Conservation (phyloP, 495 filamentous ascomycete species). For the Aspergillus sparsus region DNA sequence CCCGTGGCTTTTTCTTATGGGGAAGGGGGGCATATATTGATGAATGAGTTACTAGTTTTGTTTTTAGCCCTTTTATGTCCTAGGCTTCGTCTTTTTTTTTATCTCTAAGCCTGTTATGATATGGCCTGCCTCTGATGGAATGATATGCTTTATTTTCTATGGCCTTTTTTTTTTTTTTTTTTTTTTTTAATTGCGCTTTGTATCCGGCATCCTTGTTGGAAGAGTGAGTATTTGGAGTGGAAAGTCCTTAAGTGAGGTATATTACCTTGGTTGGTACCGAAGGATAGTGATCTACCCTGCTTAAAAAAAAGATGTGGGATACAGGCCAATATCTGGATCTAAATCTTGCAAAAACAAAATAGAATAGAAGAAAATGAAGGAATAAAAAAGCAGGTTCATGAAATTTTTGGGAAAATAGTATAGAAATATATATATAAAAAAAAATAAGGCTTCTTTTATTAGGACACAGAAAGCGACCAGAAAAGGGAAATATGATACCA, state of each 20-base stretch:
- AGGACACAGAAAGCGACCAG: conserved; percentile 38
- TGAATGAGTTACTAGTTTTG: conserved; percentile 17
- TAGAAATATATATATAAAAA: conserved; percentile 23
- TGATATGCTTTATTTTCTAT: conserved; percentile 23
- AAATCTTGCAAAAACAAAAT: not conserved
- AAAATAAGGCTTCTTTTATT: conserved; percentile 41
- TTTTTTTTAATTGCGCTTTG: conserved; percentile 23
- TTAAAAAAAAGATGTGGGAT: too few species aligned
- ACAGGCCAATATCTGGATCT: not conserved
- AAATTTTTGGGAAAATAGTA: conserved; percentile 20
- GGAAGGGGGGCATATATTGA: conserved; percentile 24
- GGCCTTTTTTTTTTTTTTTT: conserved; percentile 20
- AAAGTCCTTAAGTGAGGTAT: too few species aligned
- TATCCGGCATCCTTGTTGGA: conserved; percentile 34
- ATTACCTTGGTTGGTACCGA: too few species aligned
- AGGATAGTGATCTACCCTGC: not conserved
- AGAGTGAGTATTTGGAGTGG: too few species aligned
- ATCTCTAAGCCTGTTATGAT: not conserved
- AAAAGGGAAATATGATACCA: conserved; percentile 42
- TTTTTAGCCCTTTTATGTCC: conserved; percentile 26
- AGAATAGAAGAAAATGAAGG: not conserved
- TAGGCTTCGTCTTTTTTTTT: conserved; percentile 22
- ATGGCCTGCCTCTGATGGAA: conserved; percentile 20
- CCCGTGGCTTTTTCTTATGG: conserved; percentile 33
- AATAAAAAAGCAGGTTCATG: conserved; percentile 8